These are phyloP conservation scores for Paracorniculantispora psalliotae DNA, from an alignment of 2,329 filamentous ascomycete species.

Conservation along the genomic window DNA sequence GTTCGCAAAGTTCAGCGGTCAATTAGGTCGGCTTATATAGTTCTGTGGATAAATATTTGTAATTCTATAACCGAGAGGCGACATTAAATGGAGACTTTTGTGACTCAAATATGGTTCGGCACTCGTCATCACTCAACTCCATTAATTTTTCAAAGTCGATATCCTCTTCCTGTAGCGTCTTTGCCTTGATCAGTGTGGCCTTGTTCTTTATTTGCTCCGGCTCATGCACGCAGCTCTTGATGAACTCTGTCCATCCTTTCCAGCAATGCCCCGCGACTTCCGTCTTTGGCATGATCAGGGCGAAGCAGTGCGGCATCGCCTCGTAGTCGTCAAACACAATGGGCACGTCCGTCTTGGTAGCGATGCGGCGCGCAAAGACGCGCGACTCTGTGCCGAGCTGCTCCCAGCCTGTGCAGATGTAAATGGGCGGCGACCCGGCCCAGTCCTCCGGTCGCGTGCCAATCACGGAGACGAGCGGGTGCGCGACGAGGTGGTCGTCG, in stretches of 20 bases:
- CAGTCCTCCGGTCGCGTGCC: slow-evolving; percentile 47
- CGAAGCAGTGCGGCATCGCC: slow-evolving; percentile 76
- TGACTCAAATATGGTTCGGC: slow-evolving; percentile 11
- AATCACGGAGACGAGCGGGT: slow-evolving; percentile 65
- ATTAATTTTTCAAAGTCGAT: slow-evolving; percentile 41
- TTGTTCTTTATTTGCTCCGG: slow-evolving; percentile 30
- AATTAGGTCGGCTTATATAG: no score
- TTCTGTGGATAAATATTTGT: no score
- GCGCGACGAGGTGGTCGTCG: slow-evolving; percentile 48
- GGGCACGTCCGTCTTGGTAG: slow-evolving; percentile 46
- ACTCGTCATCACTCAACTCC: slow-evolving; percentile 18
- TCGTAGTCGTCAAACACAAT: slow-evolving; percentile 70
- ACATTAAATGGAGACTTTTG: slow-evolving; percentile 18
- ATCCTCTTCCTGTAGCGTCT: slow-evolving; percentile 43
- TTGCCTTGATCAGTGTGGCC: slow-evolving; percentile 45
- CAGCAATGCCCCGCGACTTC: slow-evolving; percentile 48
- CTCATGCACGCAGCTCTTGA: slow-evolving; percentile 36
- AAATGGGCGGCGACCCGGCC: slow-evolving; percentile 60
- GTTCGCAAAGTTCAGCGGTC: no score
- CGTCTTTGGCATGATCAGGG: slow-evolving; percentile 46
- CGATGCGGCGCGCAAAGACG: slow-evolving; percentile 53
- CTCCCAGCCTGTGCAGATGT: slow-evolving; percentile 66
- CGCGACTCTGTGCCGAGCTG: slow-evolving; percentile 63
- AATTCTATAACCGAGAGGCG: neutral
- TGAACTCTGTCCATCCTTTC: slow-evolving; percentile 52